Base-by-base conservation (phyloP, 2,329 filamentous ascomycete genomes). In the Bipolaris bicolor region DNA sequence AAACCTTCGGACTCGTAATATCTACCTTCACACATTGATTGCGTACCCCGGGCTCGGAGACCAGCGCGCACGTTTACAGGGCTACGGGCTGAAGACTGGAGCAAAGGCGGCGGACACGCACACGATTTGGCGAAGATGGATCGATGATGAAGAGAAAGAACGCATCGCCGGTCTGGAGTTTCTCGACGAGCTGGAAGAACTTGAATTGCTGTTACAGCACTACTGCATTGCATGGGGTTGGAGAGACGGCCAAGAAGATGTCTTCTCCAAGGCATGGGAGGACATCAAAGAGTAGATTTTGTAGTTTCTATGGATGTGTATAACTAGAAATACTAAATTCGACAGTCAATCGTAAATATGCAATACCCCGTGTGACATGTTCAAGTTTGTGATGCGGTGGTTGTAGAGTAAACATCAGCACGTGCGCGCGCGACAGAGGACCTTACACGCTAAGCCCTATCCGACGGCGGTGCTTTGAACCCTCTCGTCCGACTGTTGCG, bases 181-280 rank as follows among this genome's bases (percentile, higher is more conserved):
- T 69, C 77, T 99, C 61, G 95, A 99, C 78, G 95, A 99, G 77
- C 84, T 97, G 22, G 95, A 99, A 77, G 95, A 99, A 79, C 96
- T 95, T 90, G 83, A 89, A 69, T 77, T 99, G 65, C 77, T 99
- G 66, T 91, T 92, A 0, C 86, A 84, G 63, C 95, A 99, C 80
- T 99, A 99, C 71, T 88, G 93, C 62, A 84, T 99, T 41, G 88
- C 87, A 3, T 98, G 94, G 94, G 95, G 88, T 1, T 96, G 90
- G 86, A 88, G 85, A 66, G 86, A 87, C 31, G 74, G 69, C 1
- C 77, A 65, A 6, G 60, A 47, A 58, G 54, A 68, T 15, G 52
- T 75, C 3, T 77, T 77, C 49, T 63, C 63, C 16, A 66, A 58
- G 37, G 74, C 75, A 11, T 77, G 76, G 76, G 53, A 36, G 7